A percentile compares a stretch with the other conserved stretches of the same genome.
phyloP scores from a whole-genome alignment of 768 basidiomycete genomes.

The Leccinum incarnatum region DNA sequence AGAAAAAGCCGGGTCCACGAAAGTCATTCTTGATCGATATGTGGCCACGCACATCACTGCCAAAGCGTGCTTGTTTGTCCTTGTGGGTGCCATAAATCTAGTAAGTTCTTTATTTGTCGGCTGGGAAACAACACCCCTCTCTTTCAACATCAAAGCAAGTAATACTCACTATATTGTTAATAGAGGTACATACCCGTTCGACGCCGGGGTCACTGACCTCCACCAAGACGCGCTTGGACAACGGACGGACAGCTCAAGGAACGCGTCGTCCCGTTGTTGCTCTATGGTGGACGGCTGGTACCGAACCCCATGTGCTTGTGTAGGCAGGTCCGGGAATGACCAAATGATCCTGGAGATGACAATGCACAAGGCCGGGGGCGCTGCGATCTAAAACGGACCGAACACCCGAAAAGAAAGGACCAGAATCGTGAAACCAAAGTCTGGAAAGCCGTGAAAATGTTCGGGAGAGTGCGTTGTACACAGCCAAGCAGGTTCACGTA shows the following conservation, averaged over 20 bases:
- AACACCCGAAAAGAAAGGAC: background rate
- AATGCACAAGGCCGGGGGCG: background rate
- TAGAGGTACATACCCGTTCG: background rate
- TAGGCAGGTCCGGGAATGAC: background rate
- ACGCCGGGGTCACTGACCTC: background rate
- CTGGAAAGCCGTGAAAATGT: too few relatives aligned
- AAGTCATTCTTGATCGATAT: slow-evolving; percentile 35
- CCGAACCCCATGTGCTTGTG: background rate
- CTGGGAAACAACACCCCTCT: slow-evolving; percentile 20
- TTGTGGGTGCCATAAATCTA: slow-evolving; percentile 38
- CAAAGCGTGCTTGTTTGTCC: slow-evolving; percentile 44
- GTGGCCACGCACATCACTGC: slow-evolving; percentile 22
- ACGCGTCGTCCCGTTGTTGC: slow-evolving; percentile 4
- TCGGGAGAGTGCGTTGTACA: background rate
- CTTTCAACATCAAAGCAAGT: slow-evolving; percentile 6
- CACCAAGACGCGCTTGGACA: background rate
- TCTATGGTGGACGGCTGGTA: slow-evolving; percentile 2
- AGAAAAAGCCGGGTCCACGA: slow-evolving; percentile 18
- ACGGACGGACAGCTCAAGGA: background rate
- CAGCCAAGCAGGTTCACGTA: slow-evolving; percentile 5
- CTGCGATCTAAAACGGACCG: background rate
- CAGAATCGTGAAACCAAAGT: too few relatives aligned
- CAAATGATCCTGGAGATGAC: background rate
- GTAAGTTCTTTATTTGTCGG: slow-evolving; percentile 30
- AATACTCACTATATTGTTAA: background rate